Conservation (phyloP, 805 yeast genomes). For the Kuraishia capsulata region DNA sequence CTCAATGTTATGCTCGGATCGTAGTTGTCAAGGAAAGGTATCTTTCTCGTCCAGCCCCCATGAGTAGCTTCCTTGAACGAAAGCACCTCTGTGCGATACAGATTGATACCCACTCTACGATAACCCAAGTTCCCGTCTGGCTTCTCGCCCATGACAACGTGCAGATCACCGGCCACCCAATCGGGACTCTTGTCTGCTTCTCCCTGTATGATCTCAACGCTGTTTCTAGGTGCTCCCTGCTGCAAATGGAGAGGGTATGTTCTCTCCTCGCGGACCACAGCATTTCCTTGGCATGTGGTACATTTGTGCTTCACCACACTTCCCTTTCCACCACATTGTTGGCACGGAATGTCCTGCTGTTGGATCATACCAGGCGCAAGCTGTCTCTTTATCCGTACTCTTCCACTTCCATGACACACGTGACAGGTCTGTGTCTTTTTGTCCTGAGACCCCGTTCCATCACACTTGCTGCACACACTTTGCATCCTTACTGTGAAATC, state of each 20-base stretch:
- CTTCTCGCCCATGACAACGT: slow-evolving; percentile 52
- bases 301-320: slow-evolving; percentile 56
- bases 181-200: slow-evolving; percentile 85
- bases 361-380: slow-evolving; percentile 89
- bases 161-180: slow-evolving; percentile 71
- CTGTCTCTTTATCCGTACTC: slow-evolving; percentile 54
- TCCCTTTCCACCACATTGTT: slow-evolving; percentile 74
- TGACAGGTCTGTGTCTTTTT: slow-evolving; percentile 58
- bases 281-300: slow-evolving; percentile 58
- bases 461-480: slow-evolving; percentile 67
- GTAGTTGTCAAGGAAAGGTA: slow-evolving; percentile 59
- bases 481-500: slow-evolving; percentile 61
- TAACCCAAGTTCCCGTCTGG: slow-evolving; percentile 62
- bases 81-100: slow-evolving; percentile 77
- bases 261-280: slow-evolving; percentile 48
- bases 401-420: slow-evolving; percentile 71
- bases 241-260: slow-evolving; percentile 51
- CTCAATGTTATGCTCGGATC: slow-evolving; percentile 33
- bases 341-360: slow-evolving; percentile 72
- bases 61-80: slow-evolving; percentile 58
- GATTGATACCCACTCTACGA: slow-evolving; percentile 63
- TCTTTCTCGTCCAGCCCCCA: slow-evolving; percentile 75
- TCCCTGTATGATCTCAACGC: slow-evolving; percentile 50
- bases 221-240: slow-evolving; percentile 63
- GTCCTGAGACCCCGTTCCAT: slow-evolving; percentile 82